phyloP scores from a whole-genome alignment of 345 rosid species.

The Heritiera fomes region DNA sequence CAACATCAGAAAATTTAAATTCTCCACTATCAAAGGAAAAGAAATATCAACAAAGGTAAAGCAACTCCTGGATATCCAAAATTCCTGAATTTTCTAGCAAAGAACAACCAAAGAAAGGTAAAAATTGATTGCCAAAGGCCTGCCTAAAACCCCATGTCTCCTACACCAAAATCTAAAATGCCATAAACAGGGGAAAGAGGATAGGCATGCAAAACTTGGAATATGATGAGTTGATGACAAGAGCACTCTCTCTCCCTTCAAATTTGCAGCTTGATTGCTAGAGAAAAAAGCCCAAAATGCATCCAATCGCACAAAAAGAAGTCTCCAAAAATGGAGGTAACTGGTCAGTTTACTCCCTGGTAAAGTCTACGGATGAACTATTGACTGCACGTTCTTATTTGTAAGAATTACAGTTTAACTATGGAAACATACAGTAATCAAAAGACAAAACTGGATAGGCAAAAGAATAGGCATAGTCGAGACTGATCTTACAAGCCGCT shows the following conservation, averaged over 20 bases:
- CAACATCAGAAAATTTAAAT: not conserved
- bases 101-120: not conserved
- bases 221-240: not conserved
- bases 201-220: not conserved
- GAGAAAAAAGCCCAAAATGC: not conserved
- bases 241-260: not conserved
- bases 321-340: too few relatives aligned
- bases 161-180: not conserved
- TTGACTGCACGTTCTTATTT: not conserved
- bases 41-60: not conserved
- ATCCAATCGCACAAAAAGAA: not conserved
- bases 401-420: not conserved
- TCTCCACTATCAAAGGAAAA: not conserved
- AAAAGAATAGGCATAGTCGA: not conserved
- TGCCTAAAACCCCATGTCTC: not conserved
- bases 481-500: constrained; percentile 48
- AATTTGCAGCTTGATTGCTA: not conserved
- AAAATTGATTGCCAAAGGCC: not conserved
- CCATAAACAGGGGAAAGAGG: not conserved
- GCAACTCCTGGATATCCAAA: not conserved
- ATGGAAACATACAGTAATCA: not conserved
- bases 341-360: not conserved
- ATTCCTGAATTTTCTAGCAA: not conserved
- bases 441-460: not conserved
- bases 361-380: constrained; percentile 5